Base-by-base conservation (phyloP, 2,329 filamentous ascomycete species). In the Sporothrix inflata region DNA sequence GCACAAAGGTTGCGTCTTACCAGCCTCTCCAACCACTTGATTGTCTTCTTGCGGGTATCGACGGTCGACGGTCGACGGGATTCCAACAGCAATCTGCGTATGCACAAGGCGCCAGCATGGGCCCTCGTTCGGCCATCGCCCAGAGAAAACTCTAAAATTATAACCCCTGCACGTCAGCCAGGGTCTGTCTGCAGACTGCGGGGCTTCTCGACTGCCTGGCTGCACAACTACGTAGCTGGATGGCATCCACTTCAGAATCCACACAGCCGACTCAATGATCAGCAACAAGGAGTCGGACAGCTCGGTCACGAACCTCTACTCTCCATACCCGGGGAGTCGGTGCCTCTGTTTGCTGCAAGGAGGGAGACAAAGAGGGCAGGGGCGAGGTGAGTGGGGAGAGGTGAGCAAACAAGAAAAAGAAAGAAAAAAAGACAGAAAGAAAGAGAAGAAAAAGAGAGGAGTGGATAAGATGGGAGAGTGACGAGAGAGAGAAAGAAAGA, bases 61-160 rank as follows among this genome's bases (percentile, higher is more conserved):
- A 16, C 57, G n/a, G 57, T 14, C 16, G 16, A 49, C 47, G 47
- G 19, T 6, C 47, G 19, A 49, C 16, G n/a, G 19, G 9, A 8
- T 60, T 60, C 55, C 30, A 60, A 60, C 55, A 60, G 55, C 4
- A 40, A 60, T 65, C 34, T 65, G 60, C 60, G 24, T 45, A 4
- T 63, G 38, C 57, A 42, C 34, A 24, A 9, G 21, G 12, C 51
- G 38, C 51, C 51, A 14, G 24, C 24, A 53, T 53, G 53, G 27
- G 19, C 53, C 51, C 51, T 14, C 53, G 24, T 30, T 19, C 16
- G 53, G 27, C 30, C 53, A 9, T 57, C 27, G 53, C 53, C 7
- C 27, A 7, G 14, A 47, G 16, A 47, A 47, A n/a, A 12, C 9
- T 63, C 34, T 42, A 63, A 63, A 63, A 42, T 42, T 42, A 63